Evolutionary conservation across 306 rosid species (phyloP).

Genomic region (Gastrolobium bilobum): DNA sequence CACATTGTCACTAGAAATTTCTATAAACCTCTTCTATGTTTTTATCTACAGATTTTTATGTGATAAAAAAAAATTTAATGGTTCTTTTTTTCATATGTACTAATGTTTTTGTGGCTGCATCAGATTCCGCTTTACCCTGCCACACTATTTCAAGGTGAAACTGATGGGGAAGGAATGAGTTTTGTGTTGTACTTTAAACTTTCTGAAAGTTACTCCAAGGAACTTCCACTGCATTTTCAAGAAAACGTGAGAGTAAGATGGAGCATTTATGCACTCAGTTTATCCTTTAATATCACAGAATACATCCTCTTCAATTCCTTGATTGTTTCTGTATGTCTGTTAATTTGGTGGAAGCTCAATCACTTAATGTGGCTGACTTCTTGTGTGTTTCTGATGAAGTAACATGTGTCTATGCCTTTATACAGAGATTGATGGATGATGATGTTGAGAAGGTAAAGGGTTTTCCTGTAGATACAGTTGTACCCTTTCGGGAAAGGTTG

Average conservation of each 20-base stretch:
- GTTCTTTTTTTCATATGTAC: neutral
- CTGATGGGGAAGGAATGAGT: constrained; percentile 86
- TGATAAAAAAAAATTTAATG: neutral
- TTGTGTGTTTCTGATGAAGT: constrained; percentile 24
- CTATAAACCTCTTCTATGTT: neutral
- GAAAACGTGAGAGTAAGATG: constrained; percentile 76
- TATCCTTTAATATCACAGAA: neutral
- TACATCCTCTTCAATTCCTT: neutral
- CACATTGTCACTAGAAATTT: neutral
- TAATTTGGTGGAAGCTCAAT: neutral
- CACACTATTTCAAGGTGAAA: constrained; percentile 78
- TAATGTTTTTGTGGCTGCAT: constrained; percentile 20
- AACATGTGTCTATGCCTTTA: constrained; percentile 18
- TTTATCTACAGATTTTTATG: neutral
- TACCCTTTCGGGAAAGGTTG: constrained; percentile 77
- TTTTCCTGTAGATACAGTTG: constrained; percentile 66
- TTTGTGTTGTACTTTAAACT: constrained; percentile 82
- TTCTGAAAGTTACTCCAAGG: constrained; percentile 68
- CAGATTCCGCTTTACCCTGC: constrained; percentile 84
- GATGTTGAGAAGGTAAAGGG: constrained; percentile 81
- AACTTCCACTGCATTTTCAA: constrained; percentile 72
- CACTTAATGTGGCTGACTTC: neutral
- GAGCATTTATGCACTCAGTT: constrained; percentile 33
- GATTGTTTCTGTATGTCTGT: neutral
- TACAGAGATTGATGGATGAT: constrained; percentile 74